Conservation (phyloP, 2,329 filamentous ascomycete species). For the Botrytis fabae region DNA sequence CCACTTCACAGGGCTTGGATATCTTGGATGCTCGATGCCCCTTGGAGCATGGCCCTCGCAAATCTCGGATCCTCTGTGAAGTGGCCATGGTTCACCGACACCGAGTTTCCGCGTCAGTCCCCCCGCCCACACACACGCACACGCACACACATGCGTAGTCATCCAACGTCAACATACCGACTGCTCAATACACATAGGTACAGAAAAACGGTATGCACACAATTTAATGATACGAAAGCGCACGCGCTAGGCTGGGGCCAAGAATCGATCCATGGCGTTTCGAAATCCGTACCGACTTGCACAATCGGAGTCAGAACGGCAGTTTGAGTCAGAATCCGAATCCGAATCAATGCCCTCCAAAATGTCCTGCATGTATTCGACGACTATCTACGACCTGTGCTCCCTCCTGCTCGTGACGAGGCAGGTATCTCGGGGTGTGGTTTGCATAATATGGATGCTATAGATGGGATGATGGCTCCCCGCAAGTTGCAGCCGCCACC, state of each 20-base stretch:
- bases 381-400: neutral
- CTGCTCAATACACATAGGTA: slow-evolving; percentile 1
- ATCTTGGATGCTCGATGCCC: neutral
- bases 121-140: neutral
- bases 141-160: neutral
- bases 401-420: neutral
- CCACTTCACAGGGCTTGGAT: slow-evolving; percentile 12
- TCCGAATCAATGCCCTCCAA: neutral
- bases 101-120: slow-evolving; percentile 6
- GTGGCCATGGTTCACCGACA: slow-evolving; percentile 5
- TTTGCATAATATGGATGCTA: neutral
- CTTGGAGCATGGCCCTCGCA: neutral
- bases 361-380: slow-evolving; percentile 3
- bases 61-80: neutral
- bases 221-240: neutral
- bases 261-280: neutral
- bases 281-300: neutral
- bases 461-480: neutral
- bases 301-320: too few species aligned
- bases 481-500: neutral
- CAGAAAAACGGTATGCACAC: slow-evolving; percentile 12
- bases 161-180: neutral
- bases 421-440: neutral
- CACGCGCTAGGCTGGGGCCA: neutral
- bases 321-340: too few species aligned